These are phyloP conservation scores for Chaetoceros tenuissimus DNA, from an alignment of 108 stramenopile genomes.

Conservation along the genomic window DNA sequence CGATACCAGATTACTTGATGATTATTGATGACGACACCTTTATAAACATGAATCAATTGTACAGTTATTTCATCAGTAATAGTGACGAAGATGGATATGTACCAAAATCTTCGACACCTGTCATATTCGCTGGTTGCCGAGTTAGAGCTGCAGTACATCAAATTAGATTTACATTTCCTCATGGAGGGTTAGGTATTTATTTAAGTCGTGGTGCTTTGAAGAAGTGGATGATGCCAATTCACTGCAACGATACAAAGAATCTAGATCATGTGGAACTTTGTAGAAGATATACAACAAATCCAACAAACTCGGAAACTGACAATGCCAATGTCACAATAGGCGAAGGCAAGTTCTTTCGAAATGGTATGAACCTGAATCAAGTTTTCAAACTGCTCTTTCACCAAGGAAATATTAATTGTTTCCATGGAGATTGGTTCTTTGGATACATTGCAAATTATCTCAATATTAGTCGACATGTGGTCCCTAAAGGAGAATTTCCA, in stretches of 20 bases:
- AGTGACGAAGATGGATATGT: neutral
- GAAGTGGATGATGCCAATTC: conserved; percentile 10
- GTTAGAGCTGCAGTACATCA: no score
- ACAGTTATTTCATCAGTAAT: conserved; percentile 1
- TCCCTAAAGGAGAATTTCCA: neutral
- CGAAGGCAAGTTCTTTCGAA: conserved; percentile 15
- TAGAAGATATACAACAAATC: neutral
- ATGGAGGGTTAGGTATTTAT: conserved; percentile 38
- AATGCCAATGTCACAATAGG: conserved; percentile 8
- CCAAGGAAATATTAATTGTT: neutral
- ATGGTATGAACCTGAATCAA: conserved; percentile 15
- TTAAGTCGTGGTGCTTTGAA: conserved; percentile 17
- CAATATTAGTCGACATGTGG: neutral
- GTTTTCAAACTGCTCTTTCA: conserved; percentile 15
- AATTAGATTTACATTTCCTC: conserved; percentile 21
- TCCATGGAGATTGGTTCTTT: conserved; percentile 21
- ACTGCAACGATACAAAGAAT: neutral
- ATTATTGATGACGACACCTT: conserved; percentile 47
- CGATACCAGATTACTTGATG: conserved; percentile 46
- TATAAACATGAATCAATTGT: conserved; percentile 28
- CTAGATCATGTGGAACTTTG: conserved; percentile 1
- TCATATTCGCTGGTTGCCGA: conserved; percentile 26
- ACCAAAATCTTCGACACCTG: conserved; percentile 1
- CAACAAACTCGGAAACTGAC: conserved; percentile 1
- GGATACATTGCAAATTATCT: conserved; percentile 26